A percentile compares a stretch with the other conserved stretches of the same genome.
phyloP scores from a whole-genome alignment of 805 yeast genomes.

The Nakazawaea wyomingensis region DNA sequence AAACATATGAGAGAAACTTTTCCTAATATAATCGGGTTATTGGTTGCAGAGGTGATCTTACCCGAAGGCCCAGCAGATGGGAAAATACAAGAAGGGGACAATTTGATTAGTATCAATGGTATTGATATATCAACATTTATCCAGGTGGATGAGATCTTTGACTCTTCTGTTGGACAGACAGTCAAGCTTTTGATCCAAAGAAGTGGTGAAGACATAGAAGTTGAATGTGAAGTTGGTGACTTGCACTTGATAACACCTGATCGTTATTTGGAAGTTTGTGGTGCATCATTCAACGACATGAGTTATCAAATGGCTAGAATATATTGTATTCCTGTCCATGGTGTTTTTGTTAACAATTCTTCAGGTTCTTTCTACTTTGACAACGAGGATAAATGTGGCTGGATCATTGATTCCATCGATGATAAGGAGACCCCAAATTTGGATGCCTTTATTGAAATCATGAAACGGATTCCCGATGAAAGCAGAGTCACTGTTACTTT shows the following conservation, averaged over 20 bases:
- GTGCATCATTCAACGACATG: constrained; percentile 80
- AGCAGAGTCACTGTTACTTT: constrained; percentile 64
- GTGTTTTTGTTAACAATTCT: constrained; percentile 76
- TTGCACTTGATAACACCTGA: constrained; percentile 80
- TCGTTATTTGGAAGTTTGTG: constrained; percentile 75
- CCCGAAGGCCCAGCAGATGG: constrained; percentile 84
- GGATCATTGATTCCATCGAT: constrained; percentile 77
- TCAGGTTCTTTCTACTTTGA: constrained; percentile 69
- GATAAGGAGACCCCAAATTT: constrained; percentile 69
- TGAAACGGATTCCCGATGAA: constrained; percentile 73
- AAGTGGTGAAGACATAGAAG: constrained; percentile 56
- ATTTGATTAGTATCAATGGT: constrained; percentile 68
- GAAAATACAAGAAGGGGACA: constrained; percentile 78
- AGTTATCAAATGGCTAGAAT: constrained; percentile 87
- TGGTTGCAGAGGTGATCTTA: constrained; percentile 76
- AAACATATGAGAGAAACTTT: constrained; percentile 58
- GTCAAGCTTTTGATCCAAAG: constrained; percentile 62
- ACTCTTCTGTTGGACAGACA: constrained; percentile 56
- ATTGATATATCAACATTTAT: constrained; percentile 62
- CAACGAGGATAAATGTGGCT: constrained; percentile 58
- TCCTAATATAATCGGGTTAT: constrained; percentile 72
- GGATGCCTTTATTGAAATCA: constrained; percentile 71
- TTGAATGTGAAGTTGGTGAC: constrained; percentile 59
- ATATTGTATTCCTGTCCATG: constrained; percentile 77
- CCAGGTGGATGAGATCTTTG: constrained; percentile 78